Evolutionary conservation across 352 stramenopile genomes (phyloP).

Genomic region (Pythium guiyangense): DNA sequence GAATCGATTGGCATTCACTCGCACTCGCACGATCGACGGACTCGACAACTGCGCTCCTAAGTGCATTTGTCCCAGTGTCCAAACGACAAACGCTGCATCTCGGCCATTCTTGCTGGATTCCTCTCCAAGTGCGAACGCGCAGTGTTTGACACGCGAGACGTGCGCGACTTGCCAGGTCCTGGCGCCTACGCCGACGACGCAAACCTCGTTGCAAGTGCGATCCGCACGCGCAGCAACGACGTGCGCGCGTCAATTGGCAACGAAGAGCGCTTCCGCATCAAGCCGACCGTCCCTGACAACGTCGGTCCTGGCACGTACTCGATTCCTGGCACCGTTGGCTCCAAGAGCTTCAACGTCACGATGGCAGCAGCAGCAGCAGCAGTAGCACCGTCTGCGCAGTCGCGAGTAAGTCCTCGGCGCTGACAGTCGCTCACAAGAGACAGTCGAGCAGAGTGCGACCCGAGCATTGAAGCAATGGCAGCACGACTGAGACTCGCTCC

Average conservation of each 20-base stretch:
- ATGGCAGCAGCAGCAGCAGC: conserved; percentile 23
- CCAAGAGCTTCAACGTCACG: conserved; percentile 69
- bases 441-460: background rate
- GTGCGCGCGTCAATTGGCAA: conserved; percentile 38
- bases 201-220: background rate
- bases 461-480: too few relatives aligned
- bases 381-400: background rate
- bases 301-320: conserved; percentile 51
- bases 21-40: too few relatives aligned
- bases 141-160: conserved; percentile 37
- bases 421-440: background rate
- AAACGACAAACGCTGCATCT: too few relatives aligned
- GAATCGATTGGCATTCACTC: too few relatives aligned
- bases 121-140: conserved; percentile 36
- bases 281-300: conserved; percentile 34
- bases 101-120: too few relatives aligned
- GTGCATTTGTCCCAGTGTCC: too few relatives aligned
- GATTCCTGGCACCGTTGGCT: conserved; percentile 49
- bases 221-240: conserved; percentile 29
- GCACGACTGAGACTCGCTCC: too few relatives aligned
- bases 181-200: conserved; percentile 31
- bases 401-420: background rate
- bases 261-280: conserved; percentile 47
- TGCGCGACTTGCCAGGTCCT: conserved; percentile 40
- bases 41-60: too few relatives aligned